Percentiles rank a stretch among this genome's conserved stretches.
phyloP scores from a whole-genome alignment of 1,139 yeast species.

The Pichia sp. region DNA sequence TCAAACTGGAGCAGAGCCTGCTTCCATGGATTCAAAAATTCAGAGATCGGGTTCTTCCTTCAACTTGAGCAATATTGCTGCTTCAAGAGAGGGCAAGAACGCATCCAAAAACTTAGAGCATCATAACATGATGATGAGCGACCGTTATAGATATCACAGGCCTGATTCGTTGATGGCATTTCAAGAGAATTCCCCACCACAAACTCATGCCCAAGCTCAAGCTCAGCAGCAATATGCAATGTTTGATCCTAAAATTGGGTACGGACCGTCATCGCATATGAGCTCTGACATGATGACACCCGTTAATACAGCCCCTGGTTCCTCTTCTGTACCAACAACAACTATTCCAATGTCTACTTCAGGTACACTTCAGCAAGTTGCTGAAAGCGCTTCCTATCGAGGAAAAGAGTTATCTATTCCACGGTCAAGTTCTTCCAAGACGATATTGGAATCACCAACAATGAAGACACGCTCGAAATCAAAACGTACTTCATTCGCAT shows the following conservation, averaged over 20 bases:
- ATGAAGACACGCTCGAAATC: constrained; percentile 12
- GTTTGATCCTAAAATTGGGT: neutral
- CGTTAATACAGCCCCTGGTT: neutral
- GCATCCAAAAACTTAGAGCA: neutral
- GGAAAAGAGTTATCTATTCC: neutral
- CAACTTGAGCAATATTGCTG: constrained; percentile 32
- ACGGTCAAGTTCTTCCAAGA: neutral
- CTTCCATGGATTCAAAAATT: constrained; percentile 16
- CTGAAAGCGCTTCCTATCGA: constrained; percentile 6
- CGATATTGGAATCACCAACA: constrained; percentile 9
- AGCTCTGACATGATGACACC: neutral
- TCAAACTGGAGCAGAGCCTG: constrained; percentile 10
- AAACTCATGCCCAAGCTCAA: neutral
- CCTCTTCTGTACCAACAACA: constrained; percentile 9
- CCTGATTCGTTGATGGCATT: neutral
- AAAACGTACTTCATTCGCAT: constrained; percentile 1
- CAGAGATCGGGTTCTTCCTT: constrained; percentile 32
- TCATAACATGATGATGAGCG: neutral
- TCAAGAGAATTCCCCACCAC: neutral
- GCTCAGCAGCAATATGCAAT: neutral
- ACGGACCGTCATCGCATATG: constrained; percentile 1
- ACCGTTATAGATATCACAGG: constrained; percentile 1
- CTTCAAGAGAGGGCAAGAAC: constrained; percentile 24
- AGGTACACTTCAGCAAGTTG: constrained; percentile 13
- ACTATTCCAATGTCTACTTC: constrained; percentile 1